Evolutionary conservation across 1,284 basidiomycete species (phyloP).

Genomic region (Boletus smithii): DNA sequence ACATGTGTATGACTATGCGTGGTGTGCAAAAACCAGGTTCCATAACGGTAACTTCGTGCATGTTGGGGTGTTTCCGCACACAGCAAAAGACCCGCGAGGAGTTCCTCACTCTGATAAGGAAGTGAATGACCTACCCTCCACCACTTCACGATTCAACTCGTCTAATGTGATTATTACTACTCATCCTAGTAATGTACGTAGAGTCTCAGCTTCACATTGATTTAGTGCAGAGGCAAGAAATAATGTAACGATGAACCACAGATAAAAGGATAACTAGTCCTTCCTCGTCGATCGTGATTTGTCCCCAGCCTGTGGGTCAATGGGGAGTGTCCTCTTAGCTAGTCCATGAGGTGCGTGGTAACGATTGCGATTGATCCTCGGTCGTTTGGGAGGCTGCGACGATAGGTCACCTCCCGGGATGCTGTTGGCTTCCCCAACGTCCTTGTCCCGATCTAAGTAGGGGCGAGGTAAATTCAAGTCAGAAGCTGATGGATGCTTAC

Average conservation of each 20-base stretch:
- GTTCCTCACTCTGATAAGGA: slow-evolving; percentile 78
- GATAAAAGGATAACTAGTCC: slow-evolving; percentile 37
- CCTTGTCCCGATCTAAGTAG: slow-evolving; percentile 37
- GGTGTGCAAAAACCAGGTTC: slow-evolving; percentile 99
- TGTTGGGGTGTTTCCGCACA: slow-evolving; percentile 97
- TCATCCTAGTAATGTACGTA: slow-evolving; percentile 21
- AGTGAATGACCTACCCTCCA: slow-evolving; percentile 31
- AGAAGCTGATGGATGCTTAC: slow-evolving; percentile 18
- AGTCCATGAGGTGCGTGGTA: slow-evolving; percentile 41
- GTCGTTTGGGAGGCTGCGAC: slow-evolving; percentile 42
- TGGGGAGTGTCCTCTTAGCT: slow-evolving; percentile 57
- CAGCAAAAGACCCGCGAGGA: slow-evolving; percentile 98
- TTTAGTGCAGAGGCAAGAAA: slow-evolving; percentile 10
- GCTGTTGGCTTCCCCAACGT: slow-evolving; percentile 26
- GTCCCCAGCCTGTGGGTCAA: slow-evolving; percentile 56
- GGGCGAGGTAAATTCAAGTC: background rate
- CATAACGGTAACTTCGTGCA: slow-evolving; percentile 95
- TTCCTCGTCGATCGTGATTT: slow-evolving; percentile 50
- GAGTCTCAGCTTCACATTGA: slow-evolving; percentile 9
- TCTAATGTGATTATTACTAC: slow-evolving; percentile 29
- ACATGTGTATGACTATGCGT: slow-evolving; percentile 99
- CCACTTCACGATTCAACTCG: slow-evolving; percentile 37
- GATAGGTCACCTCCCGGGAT: slow-evolving; percentile 20
- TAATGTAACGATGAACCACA: slow-evolving; percentile 26
- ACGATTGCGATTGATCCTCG: slow-evolving; percentile 46